These are phyloP conservation scores for Phaseolus coccineus DNA, from an alignment of 331 rosid species.

Conservation along the genomic window DNA sequence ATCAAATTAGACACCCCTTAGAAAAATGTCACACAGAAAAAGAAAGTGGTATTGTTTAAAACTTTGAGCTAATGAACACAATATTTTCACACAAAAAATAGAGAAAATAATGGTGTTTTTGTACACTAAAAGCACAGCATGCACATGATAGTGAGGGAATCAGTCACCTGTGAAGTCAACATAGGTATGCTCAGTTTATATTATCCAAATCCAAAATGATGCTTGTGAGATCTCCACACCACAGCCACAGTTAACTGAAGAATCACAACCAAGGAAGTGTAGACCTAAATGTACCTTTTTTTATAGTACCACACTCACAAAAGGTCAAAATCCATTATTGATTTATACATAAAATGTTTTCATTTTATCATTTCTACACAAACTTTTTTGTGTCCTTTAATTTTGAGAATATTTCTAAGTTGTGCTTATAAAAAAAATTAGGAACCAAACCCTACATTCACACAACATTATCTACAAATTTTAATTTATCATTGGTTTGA, in stretches of 20 bases:
- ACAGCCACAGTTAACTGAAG: not conserved
- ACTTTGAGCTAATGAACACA: too few species aligned
- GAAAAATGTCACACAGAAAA: too few species aligned
- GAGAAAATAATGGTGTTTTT: not conserved
- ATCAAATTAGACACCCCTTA: too few species aligned
- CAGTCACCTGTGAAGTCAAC: conserved; percentile 30
- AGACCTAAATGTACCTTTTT: conserved; percentile 19
- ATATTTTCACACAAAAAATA: too few species aligned
- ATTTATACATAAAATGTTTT: not conserved
- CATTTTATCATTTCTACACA: not conserved
- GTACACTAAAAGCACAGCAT: not conserved
- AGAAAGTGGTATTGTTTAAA: too few species aligned
- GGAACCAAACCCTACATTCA: too few species aligned
- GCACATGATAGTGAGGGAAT: conserved; percentile 26
- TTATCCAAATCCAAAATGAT: conserved; percentile 37
- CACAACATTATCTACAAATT: too few species aligned
- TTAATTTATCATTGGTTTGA: too few species aligned
- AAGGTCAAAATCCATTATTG: not conserved
- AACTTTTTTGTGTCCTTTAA: not conserved
- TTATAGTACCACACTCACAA: conserved; percentile 9
- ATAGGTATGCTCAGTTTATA: not conserved
- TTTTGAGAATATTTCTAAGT: not conserved
- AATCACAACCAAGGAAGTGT: conserved; percentile 35
- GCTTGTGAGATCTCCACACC: conserved; percentile 25
- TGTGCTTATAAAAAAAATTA: not conserved